Percentiles rank a stretch among this genome's conserved stretches.
These are phyloP conservation scores for Przewalskia tangutica DNA, from an alignment of 257 asterid species.

Conservation along the genomic window DNA sequence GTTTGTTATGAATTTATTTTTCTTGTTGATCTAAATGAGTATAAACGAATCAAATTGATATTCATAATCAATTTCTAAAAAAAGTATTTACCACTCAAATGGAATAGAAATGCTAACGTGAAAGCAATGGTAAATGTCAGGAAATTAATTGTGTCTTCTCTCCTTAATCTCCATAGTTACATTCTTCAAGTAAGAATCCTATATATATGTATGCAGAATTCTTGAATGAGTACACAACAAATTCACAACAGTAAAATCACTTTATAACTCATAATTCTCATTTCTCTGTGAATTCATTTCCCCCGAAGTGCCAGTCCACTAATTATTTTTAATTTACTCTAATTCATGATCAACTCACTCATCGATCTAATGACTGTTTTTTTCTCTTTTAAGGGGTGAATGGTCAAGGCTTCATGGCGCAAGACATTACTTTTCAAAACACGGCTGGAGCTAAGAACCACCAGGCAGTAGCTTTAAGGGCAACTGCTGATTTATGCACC, in stretches of 20 bases:
- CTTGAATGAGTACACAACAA: neutral
- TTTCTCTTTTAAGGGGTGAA: neutral
- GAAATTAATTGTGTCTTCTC: neutral
- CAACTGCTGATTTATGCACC: neutral
- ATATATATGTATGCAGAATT: neutral
- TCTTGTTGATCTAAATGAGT: neutral
- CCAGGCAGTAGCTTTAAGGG: neutral
- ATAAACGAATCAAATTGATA: neutral
- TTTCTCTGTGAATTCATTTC: too few relatives aligned
- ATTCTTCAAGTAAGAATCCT: neutral
- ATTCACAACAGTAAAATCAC: neutral
- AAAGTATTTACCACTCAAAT: neutral
- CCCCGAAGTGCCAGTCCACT: too few relatives aligned
- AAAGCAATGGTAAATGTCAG: neutral
- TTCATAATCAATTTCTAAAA: too few relatives aligned
- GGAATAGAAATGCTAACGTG: neutral
- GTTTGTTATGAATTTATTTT: neutral
- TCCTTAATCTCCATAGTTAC: neutral
- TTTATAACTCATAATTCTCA: neutral
- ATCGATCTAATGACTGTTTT: neutral
- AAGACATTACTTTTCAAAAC: slow-evolving; percentile 1
- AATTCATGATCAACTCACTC: too few relatives aligned
- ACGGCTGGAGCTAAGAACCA: neutral
- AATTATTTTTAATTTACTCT: too few relatives aligned
- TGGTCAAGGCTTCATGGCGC: neutral